Conservation (phyloP, 495 filamentous ascomycete genomes). For the Aspergillus cristatus region DNA sequence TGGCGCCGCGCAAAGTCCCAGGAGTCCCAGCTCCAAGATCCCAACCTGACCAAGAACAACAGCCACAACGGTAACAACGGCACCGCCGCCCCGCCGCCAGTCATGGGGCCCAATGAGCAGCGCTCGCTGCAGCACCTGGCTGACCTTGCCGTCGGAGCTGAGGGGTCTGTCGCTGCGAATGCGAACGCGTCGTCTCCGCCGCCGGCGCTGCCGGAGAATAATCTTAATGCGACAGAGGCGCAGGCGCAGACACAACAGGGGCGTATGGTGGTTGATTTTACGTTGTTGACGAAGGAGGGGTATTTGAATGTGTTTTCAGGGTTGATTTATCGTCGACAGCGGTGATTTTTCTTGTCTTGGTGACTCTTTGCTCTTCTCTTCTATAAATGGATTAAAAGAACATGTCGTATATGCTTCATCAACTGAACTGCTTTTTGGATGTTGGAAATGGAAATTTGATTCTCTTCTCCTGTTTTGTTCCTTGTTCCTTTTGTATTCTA, state of each 20-base stretch:
- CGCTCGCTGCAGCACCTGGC: constrained; percentile 54
- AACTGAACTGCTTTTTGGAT: no score
- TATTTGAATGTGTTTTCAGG: constrained; percentile 40
- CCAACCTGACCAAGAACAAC: constrained; percentile 11
- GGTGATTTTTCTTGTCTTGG: no score
- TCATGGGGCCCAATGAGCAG: constrained; percentile 39
- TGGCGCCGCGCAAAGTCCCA: constrained; percentile 34
- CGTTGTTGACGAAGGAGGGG: constrained; percentile 34
- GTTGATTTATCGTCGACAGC: constrained; percentile 26
- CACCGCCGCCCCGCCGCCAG: no score
- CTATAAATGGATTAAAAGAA: no score
- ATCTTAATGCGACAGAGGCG: constrained; percentile 16
- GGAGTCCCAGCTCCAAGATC: constrained; percentile 29
- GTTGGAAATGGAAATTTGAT: background rate
- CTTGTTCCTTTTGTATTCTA: background rate
- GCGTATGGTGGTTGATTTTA: constrained; percentile 34
- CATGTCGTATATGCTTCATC: no score
- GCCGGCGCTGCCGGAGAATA: constrained; percentile 22
- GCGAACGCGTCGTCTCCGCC: constrained; percentile 27
- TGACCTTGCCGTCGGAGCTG: constrained; percentile 48
- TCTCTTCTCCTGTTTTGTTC: constrained; percentile 1
- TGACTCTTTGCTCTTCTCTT: constrained; percentile 5
- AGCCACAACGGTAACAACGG: no score
- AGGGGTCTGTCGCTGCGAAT: constrained; percentile 31
- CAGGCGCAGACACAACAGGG: constrained; percentile 13